phyloP scores from a whole-genome alignment of 371 early-diverging fungal genomes.

The Actinomortierella ambigua region DNA sequence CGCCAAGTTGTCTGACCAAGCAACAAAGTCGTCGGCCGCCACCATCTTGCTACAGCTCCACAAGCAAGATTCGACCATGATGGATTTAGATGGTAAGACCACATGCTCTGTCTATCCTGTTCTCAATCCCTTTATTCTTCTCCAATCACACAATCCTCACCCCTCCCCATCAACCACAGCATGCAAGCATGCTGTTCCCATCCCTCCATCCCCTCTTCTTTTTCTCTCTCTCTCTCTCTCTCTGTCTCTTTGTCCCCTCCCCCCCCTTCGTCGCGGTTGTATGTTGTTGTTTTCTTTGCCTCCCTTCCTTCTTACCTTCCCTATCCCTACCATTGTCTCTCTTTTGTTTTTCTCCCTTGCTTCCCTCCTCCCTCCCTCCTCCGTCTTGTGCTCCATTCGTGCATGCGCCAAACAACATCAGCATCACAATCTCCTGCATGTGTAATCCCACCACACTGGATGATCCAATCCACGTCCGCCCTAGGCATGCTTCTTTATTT shows the following conservation, averaged over 20 bases:
- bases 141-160: background rate
- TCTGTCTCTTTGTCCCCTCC: background rate
- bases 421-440: too few species aligned
- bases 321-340: background rate
- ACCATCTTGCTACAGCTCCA: background rate
- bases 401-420: too few species aligned
- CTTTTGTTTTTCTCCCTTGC: slow-evolving; percentile 1
- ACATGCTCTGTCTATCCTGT: background rate
- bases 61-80: background rate
- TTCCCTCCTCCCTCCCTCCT: background rate
- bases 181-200: background rate
- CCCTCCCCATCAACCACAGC: background rate
- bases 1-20: too few species aligned
- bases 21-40: background rate
- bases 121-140: background rate
- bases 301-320: background rate
- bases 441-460: too few species aligned
- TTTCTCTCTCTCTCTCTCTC: slow-evolving; percentile 7
- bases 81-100: background rate
- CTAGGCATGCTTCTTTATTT: too few species aligned
- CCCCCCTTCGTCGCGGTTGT: background rate
- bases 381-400: too few species aligned
- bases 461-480: too few species aligned
- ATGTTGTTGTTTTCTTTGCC: slow-evolving; percentile 5
- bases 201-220: background rate